Base-by-base conservation (phyloP, 352 stramenopile species). In the Phytophthora colocasiae region DNA sequence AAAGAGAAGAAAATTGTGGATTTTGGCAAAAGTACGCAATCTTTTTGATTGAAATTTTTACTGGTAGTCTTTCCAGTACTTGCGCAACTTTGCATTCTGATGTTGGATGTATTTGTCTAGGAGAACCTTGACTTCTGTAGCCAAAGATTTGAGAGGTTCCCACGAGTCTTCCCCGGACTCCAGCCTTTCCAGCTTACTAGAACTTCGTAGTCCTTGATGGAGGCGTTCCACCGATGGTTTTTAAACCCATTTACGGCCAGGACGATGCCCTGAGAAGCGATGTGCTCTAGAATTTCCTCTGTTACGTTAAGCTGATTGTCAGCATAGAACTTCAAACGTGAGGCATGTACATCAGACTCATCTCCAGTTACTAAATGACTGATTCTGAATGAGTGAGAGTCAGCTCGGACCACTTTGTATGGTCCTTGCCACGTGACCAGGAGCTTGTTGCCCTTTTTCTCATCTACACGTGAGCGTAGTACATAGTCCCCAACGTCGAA, bases 31-130 rank as follows among this genome's bases (percentile, higher is more conserved):
- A 19, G 3, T 22, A 1, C 39, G 15, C 12, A 26, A 11, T 3
- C 6, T 19, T 24, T 1, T 27, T 45, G 10, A 26, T n/a, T 45
- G 14, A 40, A 40, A 40, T 22, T 45, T 45, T 26, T 3, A 45
- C 39, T 22, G 41, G 17, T 47, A 27, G 41, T 47, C 41, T 14
- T 47, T 27, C n/a, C 41, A 47, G 41, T 27, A 47, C 41, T 47
- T 27, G 1, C 41, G 19, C 41, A 47, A 5, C 17, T 31, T 47
- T 5, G 4, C n/a, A 47, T 47, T 17, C 41, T 47, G 41, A 12
- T 45, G 45, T 40, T 17, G 34, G 34, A 12, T 40, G 0, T 40
- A 40, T 17, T 40, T 12, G 14, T n/a, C 34, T n/a, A 40, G 34
- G 6, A 40, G 5, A 40, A 40, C 34, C 34, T 15, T 17, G 1